phyloP scores from a whole-genome alignment of 306 rosid species.

The Acacia confusa region DNA sequence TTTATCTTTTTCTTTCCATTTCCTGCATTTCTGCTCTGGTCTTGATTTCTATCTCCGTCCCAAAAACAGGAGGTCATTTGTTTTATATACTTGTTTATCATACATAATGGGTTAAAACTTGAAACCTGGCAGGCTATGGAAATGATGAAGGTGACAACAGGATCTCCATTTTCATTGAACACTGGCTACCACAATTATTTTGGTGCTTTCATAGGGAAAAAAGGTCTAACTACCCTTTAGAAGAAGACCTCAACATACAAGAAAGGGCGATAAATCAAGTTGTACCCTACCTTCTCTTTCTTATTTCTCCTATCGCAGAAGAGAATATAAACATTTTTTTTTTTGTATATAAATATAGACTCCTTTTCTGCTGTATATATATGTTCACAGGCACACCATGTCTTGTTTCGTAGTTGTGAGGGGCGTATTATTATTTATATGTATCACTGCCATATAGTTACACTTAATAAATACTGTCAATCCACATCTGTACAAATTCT shows the following conservation, averaged over 20 bases:
- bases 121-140: constrained; percentile 82
- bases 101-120: constrained; percentile 24
- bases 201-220: constrained; percentile 72
- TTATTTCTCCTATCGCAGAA: too few species aligned
- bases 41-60: too few species aligned
- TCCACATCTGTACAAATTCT: background rate
- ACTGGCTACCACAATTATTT: constrained; percentile 66
- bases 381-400: background rate
- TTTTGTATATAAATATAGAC: background rate
- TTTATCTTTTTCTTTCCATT: too few species aligned
- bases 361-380: constrained; percentile 10
- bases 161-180: constrained; percentile 54
- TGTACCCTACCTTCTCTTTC: too few species aligned
- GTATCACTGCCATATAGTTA: background rate
- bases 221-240: constrained; percentile 42
- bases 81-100: too few species aligned
- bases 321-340: too few species aligned
- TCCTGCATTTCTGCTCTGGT: rapidly evolving
- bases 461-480: background rate
- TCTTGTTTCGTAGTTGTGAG: constrained; percentile 3
- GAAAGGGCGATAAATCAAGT: too few species aligned
- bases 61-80: too few species aligned
- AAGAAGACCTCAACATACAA: constrained; percentile 46
- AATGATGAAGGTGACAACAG: constrained; percentile 65
- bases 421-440: background rate